phyloP scores from a whole-genome alignment of 805 yeast species.

The Wickerhamomyces mucosus region DNA sequence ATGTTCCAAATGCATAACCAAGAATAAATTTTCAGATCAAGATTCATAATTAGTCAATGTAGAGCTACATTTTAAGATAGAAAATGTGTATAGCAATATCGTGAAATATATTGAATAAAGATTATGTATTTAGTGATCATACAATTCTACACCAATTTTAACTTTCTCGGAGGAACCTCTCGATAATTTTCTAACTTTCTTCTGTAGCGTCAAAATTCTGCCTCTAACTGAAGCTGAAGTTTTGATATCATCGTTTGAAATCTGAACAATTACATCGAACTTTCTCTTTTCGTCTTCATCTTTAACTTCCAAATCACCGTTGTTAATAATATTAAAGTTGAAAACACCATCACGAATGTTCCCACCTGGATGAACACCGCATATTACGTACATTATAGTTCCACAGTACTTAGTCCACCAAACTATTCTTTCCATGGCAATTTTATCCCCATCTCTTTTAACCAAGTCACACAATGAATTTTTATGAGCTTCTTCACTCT shows the following conservation, averaged over 20 bases:
- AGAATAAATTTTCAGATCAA: no score
- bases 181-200: constrained; percentile 48
- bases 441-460: constrained; percentile 31
- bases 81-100: no score
- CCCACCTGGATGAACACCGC: constrained; percentile 79
- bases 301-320: constrained; percentile 22
- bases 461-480: constrained; percentile 39
- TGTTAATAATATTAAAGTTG: constrained; percentile 28
- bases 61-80: no score
- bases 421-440: constrained; percentile 36
- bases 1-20: no score
- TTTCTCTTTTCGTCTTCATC: constrained; percentile 24
- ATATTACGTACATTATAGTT: constrained; percentile 63
- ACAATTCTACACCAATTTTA: constrained; percentile 38
- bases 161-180: constrained; percentile 42
- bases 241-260: constrained; percentile 44
- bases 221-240: constrained; percentile 50
- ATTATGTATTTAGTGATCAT: constrained; percentile 23
- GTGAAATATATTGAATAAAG: no score
- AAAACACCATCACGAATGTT: constrained; percentile 54
- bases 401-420: constrained; percentile 76
- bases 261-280: constrained; percentile 31
- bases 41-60: no score
- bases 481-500: constrained; percentile 38
- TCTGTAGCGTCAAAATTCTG: constrained; percentile 49